phyloP scores from a whole-genome alignment of 208 protist species.

The Leishmania mexicana region DNA sequence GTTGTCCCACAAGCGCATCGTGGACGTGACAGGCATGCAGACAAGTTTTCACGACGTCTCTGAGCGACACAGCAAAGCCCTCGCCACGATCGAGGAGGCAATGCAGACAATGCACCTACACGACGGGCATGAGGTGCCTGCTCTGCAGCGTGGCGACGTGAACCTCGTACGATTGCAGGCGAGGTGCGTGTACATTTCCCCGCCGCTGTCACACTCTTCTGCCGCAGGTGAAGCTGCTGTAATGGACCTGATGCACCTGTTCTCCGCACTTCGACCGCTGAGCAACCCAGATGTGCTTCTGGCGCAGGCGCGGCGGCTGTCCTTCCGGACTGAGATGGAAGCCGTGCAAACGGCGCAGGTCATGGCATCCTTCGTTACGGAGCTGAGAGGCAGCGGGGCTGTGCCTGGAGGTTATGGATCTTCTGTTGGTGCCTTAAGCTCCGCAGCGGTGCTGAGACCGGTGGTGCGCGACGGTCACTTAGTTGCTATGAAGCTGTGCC shows the following conservation, averaged over 20 bases:
- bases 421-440: not conserved
- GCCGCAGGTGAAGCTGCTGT: not conserved
- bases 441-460: constrained; percentile 33
- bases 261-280: constrained; percentile 25
- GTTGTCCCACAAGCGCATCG: constrained; percentile 47
- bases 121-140: constrained; percentile 80
- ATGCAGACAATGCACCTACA: constrained; percentile 82
- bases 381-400: constrained; percentile 5
- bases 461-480: constrained; percentile 45
- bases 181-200: constrained; percentile 44
- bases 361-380: constrained; percentile 44
- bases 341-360: constrained; percentile 57
- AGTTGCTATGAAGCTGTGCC: constrained; percentile 28
- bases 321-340: constrained; percentile 59
- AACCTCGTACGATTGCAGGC: constrained; percentile 50
- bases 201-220: not conserved
- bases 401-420: not conserved
- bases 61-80: constrained; percentile 33
- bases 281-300: constrained; percentile 53
- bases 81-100: constrained; percentile 55
- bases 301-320: constrained; percentile 29
- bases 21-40: constrained; percentile 74
- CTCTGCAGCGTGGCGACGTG: constrained; percentile 63
- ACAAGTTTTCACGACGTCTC: constrained; percentile 68
- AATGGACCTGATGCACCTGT: constrained; percentile 12